phyloP scores from a whole-genome alignment of 73 alveolate genomes.

The Uronychia binucleata region DNA sequence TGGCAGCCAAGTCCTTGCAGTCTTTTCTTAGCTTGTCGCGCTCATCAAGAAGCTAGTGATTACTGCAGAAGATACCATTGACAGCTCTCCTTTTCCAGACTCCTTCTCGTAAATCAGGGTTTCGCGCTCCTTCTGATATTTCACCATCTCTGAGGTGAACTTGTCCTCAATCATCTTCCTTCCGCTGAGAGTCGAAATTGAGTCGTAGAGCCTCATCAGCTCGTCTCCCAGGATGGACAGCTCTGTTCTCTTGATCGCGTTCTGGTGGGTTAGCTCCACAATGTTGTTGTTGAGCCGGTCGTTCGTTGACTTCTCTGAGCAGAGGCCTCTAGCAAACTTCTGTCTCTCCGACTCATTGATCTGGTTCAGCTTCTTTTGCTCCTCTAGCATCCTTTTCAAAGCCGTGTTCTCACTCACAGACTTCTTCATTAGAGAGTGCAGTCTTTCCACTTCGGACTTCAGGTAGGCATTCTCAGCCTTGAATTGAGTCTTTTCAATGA shows the following conservation, averaged over 20 bases:
- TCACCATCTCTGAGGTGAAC: not conserved
- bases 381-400: not conserved
- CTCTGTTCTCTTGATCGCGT: not conserved
- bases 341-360: not conserved
- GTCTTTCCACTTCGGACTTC: not conserved
- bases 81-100: not conserved
- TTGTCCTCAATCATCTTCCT: not conserved
- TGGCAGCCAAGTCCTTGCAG: conserved; percentile 26
- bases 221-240: not conserved
- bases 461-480: not conserved
- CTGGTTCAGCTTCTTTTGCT: not conserved
- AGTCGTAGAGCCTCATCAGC: not conserved
- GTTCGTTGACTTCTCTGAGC: not conserved
- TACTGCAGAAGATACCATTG: not conserved
- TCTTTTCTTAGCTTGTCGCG: conserved; percentile 36
- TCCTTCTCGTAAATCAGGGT: not conserved
- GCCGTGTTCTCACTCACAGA: not conserved
- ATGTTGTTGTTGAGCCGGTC: not conserved
- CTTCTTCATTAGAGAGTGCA: not conserved
- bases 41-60: conserved; percentile 7
- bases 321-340: not conserved
- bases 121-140: not conserved
- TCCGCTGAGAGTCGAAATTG: not conserved
- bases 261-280: not conserved
- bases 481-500: not conserved